Conservation (phyloP, 495 filamentous ascomycete species). For the Bacidia rubella region DNA sequence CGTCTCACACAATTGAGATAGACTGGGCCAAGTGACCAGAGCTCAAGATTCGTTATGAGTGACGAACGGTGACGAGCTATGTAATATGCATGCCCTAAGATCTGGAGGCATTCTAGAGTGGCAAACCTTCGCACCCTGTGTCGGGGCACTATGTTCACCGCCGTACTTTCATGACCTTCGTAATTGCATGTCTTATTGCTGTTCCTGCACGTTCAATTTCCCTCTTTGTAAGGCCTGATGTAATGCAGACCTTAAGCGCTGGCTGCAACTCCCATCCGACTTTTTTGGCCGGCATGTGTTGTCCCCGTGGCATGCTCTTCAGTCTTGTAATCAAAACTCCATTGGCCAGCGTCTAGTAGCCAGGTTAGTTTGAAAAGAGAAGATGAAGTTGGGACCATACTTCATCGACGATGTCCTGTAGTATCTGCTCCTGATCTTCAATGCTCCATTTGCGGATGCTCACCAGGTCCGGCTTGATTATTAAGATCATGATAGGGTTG, state of each 20-base stretch:
- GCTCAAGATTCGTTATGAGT: too few relatives aligned
- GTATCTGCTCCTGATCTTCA: slow-evolving; percentile 68
- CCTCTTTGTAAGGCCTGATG: slow-evolving; percentile 75
- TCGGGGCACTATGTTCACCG: too few relatives aligned
- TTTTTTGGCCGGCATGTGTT: slow-evolving; percentile 46
- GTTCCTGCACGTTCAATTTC: slow-evolving; percentile 88
- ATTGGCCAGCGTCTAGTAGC: slow-evolving; percentile 53
- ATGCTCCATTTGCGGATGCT: slow-evolving; percentile 49
- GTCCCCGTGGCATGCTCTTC: slow-evolving; percentile 56
- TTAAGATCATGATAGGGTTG: slow-evolving; percentile 75
- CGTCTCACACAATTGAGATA: not conserved
- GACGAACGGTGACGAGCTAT: too few relatives aligned
- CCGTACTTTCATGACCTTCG: slow-evolving; percentile 60
- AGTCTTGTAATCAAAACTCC: slow-evolving; percentile 77
- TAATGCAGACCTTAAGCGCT: slow-evolving; percentile 81
- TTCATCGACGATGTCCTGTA: slow-evolving; percentile 91
- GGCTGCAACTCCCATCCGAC: slow-evolving; percentile 49
- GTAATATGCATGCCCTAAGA: too few relatives aligned
- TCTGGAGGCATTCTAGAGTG: too few relatives aligned
- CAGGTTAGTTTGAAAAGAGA: too few relatives aligned
- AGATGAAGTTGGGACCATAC: slow-evolving; percentile 46
- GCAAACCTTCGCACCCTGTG: too few relatives aligned
- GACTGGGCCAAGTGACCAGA: too few relatives aligned
- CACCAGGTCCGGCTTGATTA: slow-evolving; percentile 74
- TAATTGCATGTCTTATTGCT: slow-evolving; percentile 82